Evolutionary conservation across 73 alveolate species (phyloP).

Genomic region (Paramecium bursaria): DNA sequence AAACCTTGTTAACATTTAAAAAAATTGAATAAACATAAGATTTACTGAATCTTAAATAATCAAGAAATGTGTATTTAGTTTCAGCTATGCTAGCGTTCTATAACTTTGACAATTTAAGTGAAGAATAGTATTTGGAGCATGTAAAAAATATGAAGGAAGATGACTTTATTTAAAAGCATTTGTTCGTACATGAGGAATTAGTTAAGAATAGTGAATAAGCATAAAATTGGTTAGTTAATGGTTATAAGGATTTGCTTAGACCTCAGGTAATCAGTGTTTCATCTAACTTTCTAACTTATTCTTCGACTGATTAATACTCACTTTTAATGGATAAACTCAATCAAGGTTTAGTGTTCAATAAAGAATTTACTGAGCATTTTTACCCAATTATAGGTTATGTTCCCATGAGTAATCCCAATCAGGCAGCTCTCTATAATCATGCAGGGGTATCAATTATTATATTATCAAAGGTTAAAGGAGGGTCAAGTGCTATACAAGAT

Average conservation of each 20-base stretch:
- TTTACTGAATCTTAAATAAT: neutral
- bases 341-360: neutral
- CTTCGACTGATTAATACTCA: conserved; percentile 15
- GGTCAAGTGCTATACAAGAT: neutral
- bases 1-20: conserved; percentile 8
- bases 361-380: neutral
- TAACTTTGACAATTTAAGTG: neutral
- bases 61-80: conserved; percentile 10
- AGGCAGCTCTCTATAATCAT: neutral
- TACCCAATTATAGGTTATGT: conserved; percentile 36
- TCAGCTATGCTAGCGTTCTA: conserved; percentile 16
- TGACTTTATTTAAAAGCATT: too few relatives aligned
- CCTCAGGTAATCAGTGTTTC: neutral
- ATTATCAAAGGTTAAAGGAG: conserved; percentile 38
- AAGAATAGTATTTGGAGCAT: neutral
- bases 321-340: conserved; percentile 1
- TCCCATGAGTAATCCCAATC: neutral
- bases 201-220: conserved; percentile 31
- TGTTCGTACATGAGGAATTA: too few relatives aligned
- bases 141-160: too few relatives aligned
- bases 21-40: neutral
- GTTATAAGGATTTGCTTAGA: conserved; percentile 12
- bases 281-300: neutral
- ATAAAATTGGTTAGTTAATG: neutral
- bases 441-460: neutral